Percentiles rank a stretch among this genome's conserved stretches.
Conservation (phyloP, 345 rosid species). For the Arabidopsis thaliana region TAIR10.1 NC_003076.8:5287501-5288000, state of each 20-base stretch:
- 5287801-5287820: neutral
- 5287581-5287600: too few species aligned
- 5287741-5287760: too few species aligned
- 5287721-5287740: too few species aligned
- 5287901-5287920: constrained; percentile 22
- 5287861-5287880: neutral
- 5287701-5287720: too few species aligned
- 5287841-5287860: neutral
- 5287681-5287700: too few species aligned
- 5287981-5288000: constrained; percentile 28
- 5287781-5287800: neutral
- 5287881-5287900: neutral
- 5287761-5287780: too few species aligned
- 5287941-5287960: constrained; percentile 13
- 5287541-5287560: too few species aligned
- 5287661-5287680: too few species aligned
- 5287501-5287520: neutral
- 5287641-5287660: too few species aligned
- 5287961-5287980: constrained; percentile 33
- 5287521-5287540: neutral
- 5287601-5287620: too few species aligned
- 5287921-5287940: neutral
- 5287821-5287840: neutral
- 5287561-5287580: too few species aligned
- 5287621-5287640: too few species aligned